These are phyloP conservation scores for Tricharina praecox DNA, from an alignment of 495 filamentous ascomycete genomes.

Conservation along the genomic window DNA sequence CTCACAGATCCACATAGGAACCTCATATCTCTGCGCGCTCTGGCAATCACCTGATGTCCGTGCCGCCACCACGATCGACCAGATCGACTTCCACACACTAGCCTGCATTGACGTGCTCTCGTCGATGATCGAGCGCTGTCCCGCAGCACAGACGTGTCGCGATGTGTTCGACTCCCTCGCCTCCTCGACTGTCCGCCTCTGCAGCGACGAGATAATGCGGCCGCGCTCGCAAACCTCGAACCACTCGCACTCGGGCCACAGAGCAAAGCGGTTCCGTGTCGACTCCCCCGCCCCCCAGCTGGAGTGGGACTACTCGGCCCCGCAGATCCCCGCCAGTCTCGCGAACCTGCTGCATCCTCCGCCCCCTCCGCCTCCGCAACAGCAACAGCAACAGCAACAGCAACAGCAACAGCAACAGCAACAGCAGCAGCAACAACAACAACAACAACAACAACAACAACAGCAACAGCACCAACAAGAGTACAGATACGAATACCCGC, in stretches of 20 bases:
- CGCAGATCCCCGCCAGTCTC: constrained; percentile 2
- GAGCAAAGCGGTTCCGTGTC: neutral
- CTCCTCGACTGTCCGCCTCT: constrained; percentile 15
- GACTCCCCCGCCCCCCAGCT: neutral
- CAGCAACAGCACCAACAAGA: neutral
- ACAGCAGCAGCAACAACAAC: no score
- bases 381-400: neutral
- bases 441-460: constrained; percentile 5
- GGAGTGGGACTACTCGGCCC: neutral
- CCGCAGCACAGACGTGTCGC: constrained; percentile 34
- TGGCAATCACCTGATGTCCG: constrained; percentile 30
- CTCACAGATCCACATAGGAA: constrained; percentile 13
- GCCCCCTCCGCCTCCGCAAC: constrained; percentile 17
- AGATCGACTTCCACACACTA: constrained; percentile 33
- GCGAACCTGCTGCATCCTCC: constrained; percentile 33
- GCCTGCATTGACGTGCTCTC: constrained; percentile 35
- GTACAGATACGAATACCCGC: constrained; percentile 2
- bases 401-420: constrained; percentile 5
- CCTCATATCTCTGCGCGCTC: constrained; percentile 33
- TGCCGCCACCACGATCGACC: constrained; percentile 33
- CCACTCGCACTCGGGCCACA: neutral
- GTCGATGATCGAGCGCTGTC: constrained; percentile 34
- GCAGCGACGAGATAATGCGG: constrained; percentile 27
- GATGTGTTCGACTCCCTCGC: constrained; percentile 29
- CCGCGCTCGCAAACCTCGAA: constrained; percentile 8